Evolutionary conservation across 2,329 filamentous ascomycete species (phyloP).

Genomic region (Epichloe typhina): DNA sequence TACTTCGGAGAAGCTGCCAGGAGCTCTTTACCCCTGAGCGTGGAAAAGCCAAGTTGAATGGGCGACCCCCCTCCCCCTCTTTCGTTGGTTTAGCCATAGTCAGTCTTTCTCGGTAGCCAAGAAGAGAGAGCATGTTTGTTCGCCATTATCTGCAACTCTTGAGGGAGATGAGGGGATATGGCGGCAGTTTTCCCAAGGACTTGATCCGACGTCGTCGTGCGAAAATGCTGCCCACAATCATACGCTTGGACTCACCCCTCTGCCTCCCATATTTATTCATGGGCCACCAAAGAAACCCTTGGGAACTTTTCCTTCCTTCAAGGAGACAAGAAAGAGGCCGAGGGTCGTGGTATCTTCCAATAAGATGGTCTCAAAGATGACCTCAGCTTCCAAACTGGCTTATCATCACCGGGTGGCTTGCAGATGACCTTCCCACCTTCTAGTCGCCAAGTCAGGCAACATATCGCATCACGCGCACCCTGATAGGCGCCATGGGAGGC

Average conservation of each 20-base stretch:
- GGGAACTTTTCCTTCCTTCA: too few species aligned
- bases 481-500: slow-evolving; percentile 2
- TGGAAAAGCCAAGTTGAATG: not conserved
- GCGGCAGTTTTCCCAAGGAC: not conserved
- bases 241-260: too few species aligned
- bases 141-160: not conserved
- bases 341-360: not conserved
- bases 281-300: too few species aligned
- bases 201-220: not conserved
- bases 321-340: not conserved
- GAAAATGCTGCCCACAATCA: not conserved
- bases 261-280: too few species aligned
- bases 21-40: not conserved
- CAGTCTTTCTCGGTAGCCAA: not conserved
- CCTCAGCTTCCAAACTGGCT: not conserved
- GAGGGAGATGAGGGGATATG: not conserved
- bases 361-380: too few species aligned
- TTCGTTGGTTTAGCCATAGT: not conserved
- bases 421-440: not conserved
- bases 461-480: not conserved
- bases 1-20: not conserved
- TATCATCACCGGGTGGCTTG: not conserved
- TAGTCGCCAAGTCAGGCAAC: not conserved
- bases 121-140: not conserved
- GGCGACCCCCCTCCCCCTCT: not conserved